Evolutionary conservation across 2,329 filamentous ascomycete genomes (phyloP).

Genomic region (Calonectria crousiana): DNA sequence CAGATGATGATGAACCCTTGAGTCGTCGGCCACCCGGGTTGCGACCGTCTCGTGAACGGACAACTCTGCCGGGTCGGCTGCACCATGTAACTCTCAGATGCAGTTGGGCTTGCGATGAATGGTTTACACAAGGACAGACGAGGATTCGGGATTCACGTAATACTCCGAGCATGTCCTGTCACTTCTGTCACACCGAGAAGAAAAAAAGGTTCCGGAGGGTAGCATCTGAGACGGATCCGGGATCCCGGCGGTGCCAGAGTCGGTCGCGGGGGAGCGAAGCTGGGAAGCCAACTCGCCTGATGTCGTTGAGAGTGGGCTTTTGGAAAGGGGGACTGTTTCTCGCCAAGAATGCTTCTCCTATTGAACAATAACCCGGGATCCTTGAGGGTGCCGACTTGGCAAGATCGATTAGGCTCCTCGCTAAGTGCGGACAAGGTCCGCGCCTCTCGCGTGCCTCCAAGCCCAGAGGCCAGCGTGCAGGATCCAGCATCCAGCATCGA

Average conservation of each 20-base stretch:
- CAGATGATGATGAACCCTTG: not conserved
- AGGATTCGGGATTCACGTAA: slow-evolving; percentile 21
- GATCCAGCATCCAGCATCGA: slow-evolving; percentile 8
- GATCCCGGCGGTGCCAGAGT: slow-evolving; percentile 1
- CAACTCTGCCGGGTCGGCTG: slow-evolving; percentile 15
- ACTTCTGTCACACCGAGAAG: slow-evolving; percentile 19
- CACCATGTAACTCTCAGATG: slow-evolving; percentile 27
- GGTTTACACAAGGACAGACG: slow-evolving; percentile 14
- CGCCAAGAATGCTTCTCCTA: slow-evolving; percentile 19
- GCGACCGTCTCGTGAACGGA: slow-evolving; percentile 1
- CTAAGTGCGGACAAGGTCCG: slow-evolving; percentile 27
- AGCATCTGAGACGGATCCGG: slow-evolving; percentile 10
- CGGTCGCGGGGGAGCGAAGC: not conserved
- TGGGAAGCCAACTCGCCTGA: slow-evolving; percentile 13
- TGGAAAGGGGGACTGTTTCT: slow-evolving; percentile 5
- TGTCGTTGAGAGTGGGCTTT: slow-evolving; percentile 16
- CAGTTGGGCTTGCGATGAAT: slow-evolving; percentile 26
- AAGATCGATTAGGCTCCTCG: slow-evolving; percentile 28
- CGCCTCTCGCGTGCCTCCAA: slow-evolving; percentile 18
- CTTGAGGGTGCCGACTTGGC: not conserved
- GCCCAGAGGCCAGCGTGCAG: slow-evolving; percentile 4
- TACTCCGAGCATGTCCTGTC: slow-evolving; percentile 15
- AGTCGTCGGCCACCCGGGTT: slow-evolving; percentile 3
- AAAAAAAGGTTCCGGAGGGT: slow-evolving; percentile 10
- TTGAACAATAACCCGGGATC: slow-evolving; percentile 3